A percentile compares a stretch with the other conserved stretches of the same genome.
These are phyloP conservation scores for Mycena filopes DNA, from an alignment of 768 basidiomycete genomes.

Conservation along the genomic window DNA sequence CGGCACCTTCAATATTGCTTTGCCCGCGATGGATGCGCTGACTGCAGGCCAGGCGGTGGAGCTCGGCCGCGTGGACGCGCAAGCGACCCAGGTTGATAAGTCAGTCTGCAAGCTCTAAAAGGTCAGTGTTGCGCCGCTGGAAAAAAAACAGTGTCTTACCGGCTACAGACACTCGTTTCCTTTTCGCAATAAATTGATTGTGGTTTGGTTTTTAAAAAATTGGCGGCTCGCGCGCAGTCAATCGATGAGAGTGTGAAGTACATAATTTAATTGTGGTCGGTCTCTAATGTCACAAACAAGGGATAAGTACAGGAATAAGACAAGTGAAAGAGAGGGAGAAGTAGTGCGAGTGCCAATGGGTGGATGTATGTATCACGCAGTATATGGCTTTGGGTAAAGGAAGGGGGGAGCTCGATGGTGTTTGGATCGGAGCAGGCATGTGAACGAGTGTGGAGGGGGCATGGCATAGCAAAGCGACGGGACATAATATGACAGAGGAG, in stretches of 20 bases:
- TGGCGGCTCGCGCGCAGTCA: not conserved
- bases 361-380: constrained; percentile 11
- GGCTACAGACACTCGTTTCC: not conserved
- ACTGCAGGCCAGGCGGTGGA: constrained; percentile 58
- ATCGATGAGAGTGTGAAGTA: constrained; percentile 15
- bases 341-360: not conserved
- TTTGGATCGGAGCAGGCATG: constrained; percentile 1
- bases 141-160: not conserved
- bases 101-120: too few relatives aligned
- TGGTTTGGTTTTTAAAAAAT: not conserved
- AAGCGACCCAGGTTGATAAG: too few relatives aligned
- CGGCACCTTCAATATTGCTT: constrained; percentile 59
- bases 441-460: constrained; percentile 20
- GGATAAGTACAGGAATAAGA: constrained; percentile 30
- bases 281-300: constrained; percentile 31
- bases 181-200: not conserved
- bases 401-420: constrained; percentile 1
- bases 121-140: too few relatives aligned
- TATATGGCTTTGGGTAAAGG: constrained; percentile 13
- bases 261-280: constrained; percentile 30
- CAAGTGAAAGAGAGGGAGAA: constrained; percentile 9
- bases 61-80: constrained; percentile 45
- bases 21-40: constrained; percentile 63
- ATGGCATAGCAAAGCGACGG: constrained; percentile 28
- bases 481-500: constrained; percentile 18